Conservation (phyloP, 2,329 filamentous ascomycete genomes). For the Fusarium euwallaceae region DNA sequence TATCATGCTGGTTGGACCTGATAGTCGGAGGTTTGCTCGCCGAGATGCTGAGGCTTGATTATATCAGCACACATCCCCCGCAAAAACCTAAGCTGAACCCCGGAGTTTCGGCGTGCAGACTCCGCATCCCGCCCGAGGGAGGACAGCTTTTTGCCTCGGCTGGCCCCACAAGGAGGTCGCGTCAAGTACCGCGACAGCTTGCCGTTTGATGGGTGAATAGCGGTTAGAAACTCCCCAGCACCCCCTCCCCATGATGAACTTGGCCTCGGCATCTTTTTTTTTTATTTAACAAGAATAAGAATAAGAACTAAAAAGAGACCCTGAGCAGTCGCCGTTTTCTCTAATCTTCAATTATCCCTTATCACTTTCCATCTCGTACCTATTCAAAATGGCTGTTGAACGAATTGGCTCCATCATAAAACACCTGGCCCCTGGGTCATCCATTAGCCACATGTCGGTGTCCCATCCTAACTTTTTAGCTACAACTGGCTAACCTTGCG, state of each 20-base stretch:
- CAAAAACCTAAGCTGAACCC: slow-evolving; percentile 24
- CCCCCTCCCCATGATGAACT: slow-evolving; percentile 37
- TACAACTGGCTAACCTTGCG: slow-evolving; percentile 10
- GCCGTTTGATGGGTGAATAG: slow-evolving; percentile 34
- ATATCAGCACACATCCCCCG: not conserved
- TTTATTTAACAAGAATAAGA: slow-evolving; percentile 15
- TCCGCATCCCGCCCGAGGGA: slow-evolving; percentile 31
- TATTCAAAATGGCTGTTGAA: slow-evolving; percentile 79
- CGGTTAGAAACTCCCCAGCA: slow-evolving; percentile 13
- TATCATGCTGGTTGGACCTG: not conserved
- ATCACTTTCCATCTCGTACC: not conserved
- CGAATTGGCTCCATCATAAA: slow-evolving; percentile 89
- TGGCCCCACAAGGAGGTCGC: slow-evolving; percentile 44
- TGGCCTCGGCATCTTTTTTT: slow-evolving; percentile 36
- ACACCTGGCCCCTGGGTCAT: slow-evolving; percentile 82
- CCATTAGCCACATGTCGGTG: slow-evolving; percentile 82
- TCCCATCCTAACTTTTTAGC: not conserved
- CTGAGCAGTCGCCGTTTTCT: slow-evolving; percentile 3
- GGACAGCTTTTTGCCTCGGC: slow-evolving; percentile 45
- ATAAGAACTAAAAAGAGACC: slow-evolving; percentile 2
- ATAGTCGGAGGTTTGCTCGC: not conserved
- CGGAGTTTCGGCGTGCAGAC: slow-evolving; percentile 33
- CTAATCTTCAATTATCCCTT: slow-evolving; percentile 3
- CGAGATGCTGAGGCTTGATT: not conserved
- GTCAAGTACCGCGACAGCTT: slow-evolving; percentile 38